phyloP scores from a whole-genome alignment of 2,329 filamentous ascomycete species.

The Truncatella angustata region DNA sequence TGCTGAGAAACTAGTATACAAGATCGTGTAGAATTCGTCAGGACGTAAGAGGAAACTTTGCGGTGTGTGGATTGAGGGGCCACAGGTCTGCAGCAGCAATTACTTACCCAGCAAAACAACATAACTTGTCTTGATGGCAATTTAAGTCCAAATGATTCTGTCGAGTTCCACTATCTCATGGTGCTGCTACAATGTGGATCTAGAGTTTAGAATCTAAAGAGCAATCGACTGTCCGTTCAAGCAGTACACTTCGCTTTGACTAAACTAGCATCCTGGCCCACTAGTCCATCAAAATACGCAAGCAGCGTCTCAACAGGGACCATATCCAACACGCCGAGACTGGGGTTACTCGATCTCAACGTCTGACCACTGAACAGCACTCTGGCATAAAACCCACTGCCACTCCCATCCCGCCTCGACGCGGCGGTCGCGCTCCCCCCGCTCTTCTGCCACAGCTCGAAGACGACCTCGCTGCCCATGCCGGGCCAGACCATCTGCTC shows the following conservation, averaged over 20 bases:
- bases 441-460: slow-evolving; percentile 63
- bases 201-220: too few relatives aligned
- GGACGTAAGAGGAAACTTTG: neutral
- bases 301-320: slow-evolving; percentile 63
- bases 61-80: too few relatives aligned
- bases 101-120: too few relatives aligned
- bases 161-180: too few relatives aligned
- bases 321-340: slow-evolving; percentile 69
- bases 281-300: slow-evolving; percentile 69
- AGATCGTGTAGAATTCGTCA: slow-evolving; percentile 14
- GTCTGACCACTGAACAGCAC: slow-evolving; percentile 71
- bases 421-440: slow-evolving; percentile 6
- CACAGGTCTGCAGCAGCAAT: too few relatives aligned
- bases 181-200: too few relatives aligned
- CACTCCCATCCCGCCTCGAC: slow-evolving; percentile 6
- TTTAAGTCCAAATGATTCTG: too few relatives aligned
- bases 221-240: too few relatives aligned
- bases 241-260: slow-evolving; percentile 36
- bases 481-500: slow-evolving; percentile 81
- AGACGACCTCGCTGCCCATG: slow-evolving; percentile 77
- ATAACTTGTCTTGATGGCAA: too few relatives aligned
- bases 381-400: slow-evolving; percentile 51
- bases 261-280: slow-evolving; percentile 50
- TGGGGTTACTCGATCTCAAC: slow-evolving; percentile 65
- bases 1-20: slow-evolving; percentile 32